phyloP scores from a whole-genome alignment of 257 asterid genomes.

The Salvia splendens region DNA sequence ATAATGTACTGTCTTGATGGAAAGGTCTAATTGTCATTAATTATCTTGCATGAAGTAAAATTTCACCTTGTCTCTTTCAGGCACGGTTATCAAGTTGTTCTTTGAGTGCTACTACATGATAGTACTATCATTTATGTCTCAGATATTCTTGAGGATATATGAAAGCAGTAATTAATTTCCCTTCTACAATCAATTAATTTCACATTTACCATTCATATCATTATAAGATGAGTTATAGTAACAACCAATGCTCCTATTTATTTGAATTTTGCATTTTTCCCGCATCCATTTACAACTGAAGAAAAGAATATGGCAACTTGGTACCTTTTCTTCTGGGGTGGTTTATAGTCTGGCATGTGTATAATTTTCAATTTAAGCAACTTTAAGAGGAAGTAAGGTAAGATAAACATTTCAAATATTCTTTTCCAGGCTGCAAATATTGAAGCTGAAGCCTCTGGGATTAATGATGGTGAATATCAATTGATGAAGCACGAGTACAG shows the following conservation, averaged over 20 bases:
- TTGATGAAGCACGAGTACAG: conserved; percentile 63
- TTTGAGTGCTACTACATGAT: background rate
- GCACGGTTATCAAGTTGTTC: conserved; percentile 1
- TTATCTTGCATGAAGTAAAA: no score
- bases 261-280: conserved; percentile 9
- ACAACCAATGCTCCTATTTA: background rate
- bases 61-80: no score
- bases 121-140: background rate
- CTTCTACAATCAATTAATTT: conserved; percentile 19
- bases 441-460: conserved; percentile 73
- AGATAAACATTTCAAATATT: conserved; percentile 25
- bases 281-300: background rate
- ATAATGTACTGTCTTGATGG: no score
- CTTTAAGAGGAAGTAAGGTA: conserved; percentile 20
- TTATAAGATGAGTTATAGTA: conserved; percentile 7
- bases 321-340: background rate
- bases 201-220: background rate
- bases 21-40: no score
- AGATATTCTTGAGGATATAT: conserved; percentile 14
- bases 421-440: conserved; percentile 68
- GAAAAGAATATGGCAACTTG: background rate
- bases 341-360: conserved; percentile 4
- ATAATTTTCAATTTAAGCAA: conserved; percentile 13
- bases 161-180: background rate
- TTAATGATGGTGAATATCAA: conserved; percentile 72